Base-by-base conservation (phyloP, 371 early-diverging fungal species). In the Mucor mucedo region DNA sequence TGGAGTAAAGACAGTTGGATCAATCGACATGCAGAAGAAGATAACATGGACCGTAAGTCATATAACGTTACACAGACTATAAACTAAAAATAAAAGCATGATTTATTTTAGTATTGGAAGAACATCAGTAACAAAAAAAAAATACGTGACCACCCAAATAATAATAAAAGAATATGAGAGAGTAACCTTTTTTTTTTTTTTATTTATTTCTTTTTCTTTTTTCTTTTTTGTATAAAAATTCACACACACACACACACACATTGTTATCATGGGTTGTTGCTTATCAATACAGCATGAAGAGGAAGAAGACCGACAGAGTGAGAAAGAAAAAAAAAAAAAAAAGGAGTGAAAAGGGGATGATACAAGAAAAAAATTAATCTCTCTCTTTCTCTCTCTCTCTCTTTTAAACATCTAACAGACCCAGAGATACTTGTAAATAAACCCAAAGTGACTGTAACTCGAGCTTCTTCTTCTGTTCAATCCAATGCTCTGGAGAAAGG, bases 191-290 rank as follows among this genome's bases (percentile, higher is more conserved):
- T 47, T 47, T n/a, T 6, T 7, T 5, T 27, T 16, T 13, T 44
- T 14, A 28, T 21, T 40, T 41, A 30, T 41, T 42, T 42, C 13
- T 42, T 49, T 32, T 11, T 44, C 27, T 63, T 33, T 50, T 63
- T 47, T 62, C 33, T 21, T 33, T 39, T 32, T 57, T 44, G 29
- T 39, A 14, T 28, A 28, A 28, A 14, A 48, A 10, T 28, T 48
- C 28, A 3, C 4, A 10, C 5, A 14, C 21, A n/a, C n/a, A n/a
- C 8, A 50, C 11, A 39, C 45, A 49, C 13, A 47, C 4, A 27
- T 32, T 9, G 28, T 7, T 8, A 59, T 16, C 28, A 66, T 66
- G 66, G 66, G 66, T 44, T 66, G 66, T 29, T 66, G 66, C 42
- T 60, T 55, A 49, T 66, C 66, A 10, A 38, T 56, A 45, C 66